Evolutionary conservation across 78 protist species (phyloP).

Genomic region (Pigoraptor vietnamica): DNA sequence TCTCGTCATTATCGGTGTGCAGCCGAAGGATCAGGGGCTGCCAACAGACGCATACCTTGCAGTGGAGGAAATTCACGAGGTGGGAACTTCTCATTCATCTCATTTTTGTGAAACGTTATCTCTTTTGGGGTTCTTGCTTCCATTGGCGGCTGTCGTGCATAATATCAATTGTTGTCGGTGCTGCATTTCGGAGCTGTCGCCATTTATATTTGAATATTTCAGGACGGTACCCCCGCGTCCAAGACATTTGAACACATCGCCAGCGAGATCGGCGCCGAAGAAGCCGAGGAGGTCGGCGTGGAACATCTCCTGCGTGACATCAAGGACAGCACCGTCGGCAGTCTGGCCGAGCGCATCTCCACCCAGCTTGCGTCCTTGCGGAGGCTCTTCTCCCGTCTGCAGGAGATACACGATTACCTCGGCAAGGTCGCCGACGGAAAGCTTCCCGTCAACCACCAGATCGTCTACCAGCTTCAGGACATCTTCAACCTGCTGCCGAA

Average conservation of each 20-base stretch:
- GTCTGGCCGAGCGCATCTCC: constrained; percentile 37
- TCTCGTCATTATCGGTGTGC: not conserved
- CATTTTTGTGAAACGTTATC: not conserved
- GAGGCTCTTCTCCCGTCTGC: constrained; percentile 40
- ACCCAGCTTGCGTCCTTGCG: constrained; percentile 12
- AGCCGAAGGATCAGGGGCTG: constrained; percentile 56
- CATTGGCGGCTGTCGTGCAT: not conserved
- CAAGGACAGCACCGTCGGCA: constrained; percentile 79
- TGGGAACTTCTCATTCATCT: constrained; percentile 2
- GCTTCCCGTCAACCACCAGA: constrained; percentile 85
- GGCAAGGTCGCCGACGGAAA: not conserved
- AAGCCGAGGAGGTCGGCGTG: constrained; percentile 97
- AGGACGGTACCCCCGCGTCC: constrained; percentile 44
- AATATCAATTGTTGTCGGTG: too few relatives aligned
- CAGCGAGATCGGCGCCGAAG: constrained; percentile 81
- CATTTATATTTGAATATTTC: too few relatives aligned
- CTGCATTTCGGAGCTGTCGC: not conserved
- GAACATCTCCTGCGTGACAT: constrained; percentile 94
- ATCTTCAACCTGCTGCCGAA: constrained; percentile 89
- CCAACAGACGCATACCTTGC: constrained; percentile 85
- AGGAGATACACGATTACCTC: constrained; percentile 49
- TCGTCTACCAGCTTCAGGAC: constrained; percentile 83
- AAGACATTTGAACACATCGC: constrained; percentile 85
- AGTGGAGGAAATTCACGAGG: constrained; percentile 80
- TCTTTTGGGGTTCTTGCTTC: not conserved